Evolutionary conservation across 441 rosid species (phyloP).

Genomic region (Corymbia calophylla): DNA sequence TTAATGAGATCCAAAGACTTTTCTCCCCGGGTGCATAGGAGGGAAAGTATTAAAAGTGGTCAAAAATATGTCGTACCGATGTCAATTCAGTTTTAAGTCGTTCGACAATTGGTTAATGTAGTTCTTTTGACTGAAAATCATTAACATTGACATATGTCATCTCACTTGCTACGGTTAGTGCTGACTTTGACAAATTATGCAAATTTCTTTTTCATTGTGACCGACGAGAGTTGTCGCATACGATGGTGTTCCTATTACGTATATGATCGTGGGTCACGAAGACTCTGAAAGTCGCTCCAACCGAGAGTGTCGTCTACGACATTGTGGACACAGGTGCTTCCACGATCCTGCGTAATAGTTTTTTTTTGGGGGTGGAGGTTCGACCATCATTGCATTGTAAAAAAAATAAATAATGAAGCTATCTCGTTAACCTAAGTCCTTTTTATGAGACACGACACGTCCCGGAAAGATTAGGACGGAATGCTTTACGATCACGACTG

Average conservation of each 20-base stretch:
- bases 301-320: rapidly evolving
- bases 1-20: not conserved
- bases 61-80: too few relatives aligned
- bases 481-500: not conserved
- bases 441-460: not conserved
- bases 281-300: not conserved
- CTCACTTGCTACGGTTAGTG: rapidly evolving
- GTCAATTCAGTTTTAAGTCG: rapidly evolving
- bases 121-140: rapidly evolving
- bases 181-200: rapidly evolving
- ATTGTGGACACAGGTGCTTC: not conserved
- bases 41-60: not conserved
- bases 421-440: not conserved
- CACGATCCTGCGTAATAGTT: not conserved
- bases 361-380: not conserved
- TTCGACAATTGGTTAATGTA: not conserved
- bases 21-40: not conserved
- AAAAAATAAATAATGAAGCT: not conserved
- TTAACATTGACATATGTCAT: rapidly evolving
- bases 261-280: too few relatives aligned
- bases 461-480: not conserved
- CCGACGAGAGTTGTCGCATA: not conserved
- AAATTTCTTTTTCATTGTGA: too few relatives aligned
- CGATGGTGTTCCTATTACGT: too few relatives aligned
- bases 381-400: not conserved